phyloP scores from a whole-genome alignment of 176 grass and related monocot species.

The Avena atlantica region DNA sequence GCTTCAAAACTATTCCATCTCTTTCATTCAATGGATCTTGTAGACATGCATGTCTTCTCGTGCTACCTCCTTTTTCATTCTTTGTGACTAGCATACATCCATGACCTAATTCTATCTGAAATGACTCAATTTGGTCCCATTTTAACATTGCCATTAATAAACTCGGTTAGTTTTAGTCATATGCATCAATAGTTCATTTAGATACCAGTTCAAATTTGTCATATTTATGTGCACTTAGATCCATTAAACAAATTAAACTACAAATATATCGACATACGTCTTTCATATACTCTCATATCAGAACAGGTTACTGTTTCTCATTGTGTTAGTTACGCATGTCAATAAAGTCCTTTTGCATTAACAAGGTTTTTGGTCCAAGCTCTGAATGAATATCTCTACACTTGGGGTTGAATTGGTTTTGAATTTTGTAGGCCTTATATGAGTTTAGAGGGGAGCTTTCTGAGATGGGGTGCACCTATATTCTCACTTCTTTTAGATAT shows the following conservation, averaged over 20 bases:
- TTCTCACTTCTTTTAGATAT: not conserved
- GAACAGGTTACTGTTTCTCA: not conserved
- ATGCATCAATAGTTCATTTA: not conserved
- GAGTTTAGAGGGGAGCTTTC: constrained; percentile 1
- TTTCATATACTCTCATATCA: constrained; percentile 5
- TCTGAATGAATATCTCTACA: constrained; percentile 19
- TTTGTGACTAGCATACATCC: not conserved
- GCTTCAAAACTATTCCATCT: not conserved
- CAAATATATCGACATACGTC: not conserved
- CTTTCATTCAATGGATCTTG: not conserved
- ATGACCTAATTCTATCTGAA: not conserved
- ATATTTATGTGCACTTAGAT: not conserved
- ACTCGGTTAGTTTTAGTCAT: constrained; percentile 26
- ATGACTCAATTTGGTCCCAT: not conserved
- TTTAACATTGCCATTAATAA: not conserved
- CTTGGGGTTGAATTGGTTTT: constrained; percentile 11
- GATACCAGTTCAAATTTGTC: not conserved
- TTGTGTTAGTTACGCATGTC: constrained; percentile 8
- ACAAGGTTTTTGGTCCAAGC: not conserved
- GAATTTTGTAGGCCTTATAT: not conserved
- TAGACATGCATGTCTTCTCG: not conserved
- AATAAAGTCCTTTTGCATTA: constrained; percentile 26
- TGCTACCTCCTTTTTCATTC: not conserved
- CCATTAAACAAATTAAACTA: not conserved
- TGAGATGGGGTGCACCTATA: not conserved